Evolutionary conservation across 1,139 yeast species (phyloP), one percentile per base, ranked within the genome.

Genomic region (Pichia sp.): DNA sequence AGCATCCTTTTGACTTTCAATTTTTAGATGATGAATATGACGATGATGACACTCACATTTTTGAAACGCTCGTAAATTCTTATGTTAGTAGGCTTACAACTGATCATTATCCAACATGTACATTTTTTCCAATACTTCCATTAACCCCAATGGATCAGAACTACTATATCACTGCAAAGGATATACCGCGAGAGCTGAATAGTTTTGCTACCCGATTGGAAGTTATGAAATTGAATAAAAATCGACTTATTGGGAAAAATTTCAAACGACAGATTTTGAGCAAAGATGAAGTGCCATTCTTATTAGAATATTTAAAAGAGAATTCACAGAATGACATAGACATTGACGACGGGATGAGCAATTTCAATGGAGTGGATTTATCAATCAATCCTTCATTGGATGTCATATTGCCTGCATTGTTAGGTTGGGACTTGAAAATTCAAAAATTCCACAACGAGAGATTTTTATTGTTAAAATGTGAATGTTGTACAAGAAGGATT

Each of bases 361-460:
- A 39, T 8, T 33, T 36, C 10, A 33, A 37, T 27, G 26, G 31
- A 5, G 37, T 38, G 5, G 35, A 45, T 16, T n/a, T 37, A n/a
- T 23, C 29, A 4, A 27, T 37, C 11, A 36, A 37, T 23, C 49
- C 47, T 5, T 46, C 44, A 11, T 36, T 46, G 9, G 51, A 48
- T 27, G 44, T 48, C 11, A 39, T 46, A 33, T 27, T 48, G 11
- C 51, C 51, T 28, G 51, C 45, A 2, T 43, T 66, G 8, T 49
- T 65, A 4, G 71, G 71, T 2, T 67, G 71, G 71, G 60, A 44
- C 26, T 40, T 60, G 32, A 58, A 54, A 40, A 50, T 54, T 9
- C 64, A 61, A 38, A 44, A 42, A 28, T 62, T 62, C 40, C 58
- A 61, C 2, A 46, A 53, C 10, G 54, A 55, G 3, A 53, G 51